Percentiles rank a stretch among this genome's conserved stretches.
phyloP scores from a whole-genome alignment of 352 stramenopile species.

The Globisporangium heterothallicum region DNA sequence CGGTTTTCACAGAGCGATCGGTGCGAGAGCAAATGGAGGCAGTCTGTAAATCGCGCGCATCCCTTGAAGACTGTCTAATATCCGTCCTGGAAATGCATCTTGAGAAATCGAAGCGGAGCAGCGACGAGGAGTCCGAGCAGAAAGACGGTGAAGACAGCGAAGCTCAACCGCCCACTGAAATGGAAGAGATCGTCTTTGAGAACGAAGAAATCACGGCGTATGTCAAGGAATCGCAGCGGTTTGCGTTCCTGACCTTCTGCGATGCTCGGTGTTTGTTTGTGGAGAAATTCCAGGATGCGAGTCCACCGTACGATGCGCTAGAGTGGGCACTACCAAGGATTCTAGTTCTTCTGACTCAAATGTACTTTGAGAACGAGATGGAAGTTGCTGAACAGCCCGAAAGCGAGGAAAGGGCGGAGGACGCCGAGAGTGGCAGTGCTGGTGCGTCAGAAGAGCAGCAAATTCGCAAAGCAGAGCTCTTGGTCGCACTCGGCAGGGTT shows the following conservation, averaged over 20 bases:
- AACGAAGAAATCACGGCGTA: slow-evolving; percentile 40
- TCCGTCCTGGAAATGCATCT: slow-evolving; percentile 76
- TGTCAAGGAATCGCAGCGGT: slow-evolving; percentile 55
- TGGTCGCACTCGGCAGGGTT: slow-evolving; percentile 63
- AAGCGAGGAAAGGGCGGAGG: slow-evolving; percentile 15
- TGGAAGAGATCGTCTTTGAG: slow-evolving; percentile 69
- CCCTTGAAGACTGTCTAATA: slow-evolving; percentile 57
- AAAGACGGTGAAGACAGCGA: slow-evolving; percentile 17
- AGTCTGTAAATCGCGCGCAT: slow-evolving; percentile 28
- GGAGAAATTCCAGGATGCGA: slow-evolving; percentile 69
- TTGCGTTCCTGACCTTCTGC: slow-evolving; percentile 75
- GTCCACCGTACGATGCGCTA: slow-evolving; percentile 49
- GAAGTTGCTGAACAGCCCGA: slow-evolving; percentile 44
- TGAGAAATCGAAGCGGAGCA: slow-evolving; percentile 22
- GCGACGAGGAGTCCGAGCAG: slow-evolving; percentile 23
- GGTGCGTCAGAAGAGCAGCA: slow-evolving; percentile 19
- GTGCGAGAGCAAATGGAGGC: slow-evolving; percentile 33
- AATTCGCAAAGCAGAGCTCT: slow-evolving; percentile 51
- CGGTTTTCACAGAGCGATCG: slow-evolving; percentile 3
- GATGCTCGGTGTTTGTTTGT: slow-evolving; percentile 78
- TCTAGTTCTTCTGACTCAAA: slow-evolving; percentile 66
- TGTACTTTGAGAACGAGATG: slow-evolving; percentile 82
- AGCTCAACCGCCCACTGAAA: slow-evolving; percentile 27
- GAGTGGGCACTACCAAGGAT: slow-evolving; percentile 67
- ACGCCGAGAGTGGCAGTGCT: slow-evolving; percentile 15